A percentile compares a stretch with the other conserved stretches of the same genome.
Evolutionary conservation across 148 eudicot genomes (phyloP).

Genomic region (Cornus controversa): DNA sequence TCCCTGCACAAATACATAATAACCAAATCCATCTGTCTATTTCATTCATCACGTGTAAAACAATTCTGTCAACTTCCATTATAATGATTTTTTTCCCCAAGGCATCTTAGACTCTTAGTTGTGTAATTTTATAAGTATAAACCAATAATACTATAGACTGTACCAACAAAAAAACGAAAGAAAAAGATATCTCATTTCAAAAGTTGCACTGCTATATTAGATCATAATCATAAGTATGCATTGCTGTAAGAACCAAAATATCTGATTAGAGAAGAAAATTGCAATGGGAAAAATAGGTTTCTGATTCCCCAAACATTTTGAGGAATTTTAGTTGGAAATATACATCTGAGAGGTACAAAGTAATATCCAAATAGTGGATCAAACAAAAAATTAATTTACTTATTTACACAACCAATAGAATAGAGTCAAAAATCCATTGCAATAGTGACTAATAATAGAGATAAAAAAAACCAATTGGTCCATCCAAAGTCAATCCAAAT

Average conservation of each 20-base stretch:
- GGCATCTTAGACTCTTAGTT: not conserved
- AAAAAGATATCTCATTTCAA: no score
- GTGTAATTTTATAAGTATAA: not conserved
- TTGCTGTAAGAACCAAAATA: no score
- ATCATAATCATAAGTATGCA: no score
- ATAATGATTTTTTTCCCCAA: not conserved
- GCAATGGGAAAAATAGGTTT: not conserved
- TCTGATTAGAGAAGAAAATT: not conserved
- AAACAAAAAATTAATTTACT: no score
- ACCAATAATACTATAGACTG: not conserved
- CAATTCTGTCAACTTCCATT: no score
- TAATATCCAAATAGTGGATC: not conserved
- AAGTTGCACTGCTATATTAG: no score
- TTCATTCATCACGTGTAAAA: no score
- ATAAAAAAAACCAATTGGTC: not conserved
- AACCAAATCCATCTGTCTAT: no score
- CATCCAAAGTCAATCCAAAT: not conserved
- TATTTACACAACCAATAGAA: not conserved
- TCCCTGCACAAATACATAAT: no score
- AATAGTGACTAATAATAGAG: not conserved
- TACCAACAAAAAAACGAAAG: no score
- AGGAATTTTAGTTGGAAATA: not conserved
- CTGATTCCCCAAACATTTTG: not conserved
- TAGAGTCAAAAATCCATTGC: not conserved
- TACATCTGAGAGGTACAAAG: not conserved